phyloP scores from a whole-genome alignment of 2,329 filamentous ascomycete species.

The Pseudocercospora vitis region DNA sequence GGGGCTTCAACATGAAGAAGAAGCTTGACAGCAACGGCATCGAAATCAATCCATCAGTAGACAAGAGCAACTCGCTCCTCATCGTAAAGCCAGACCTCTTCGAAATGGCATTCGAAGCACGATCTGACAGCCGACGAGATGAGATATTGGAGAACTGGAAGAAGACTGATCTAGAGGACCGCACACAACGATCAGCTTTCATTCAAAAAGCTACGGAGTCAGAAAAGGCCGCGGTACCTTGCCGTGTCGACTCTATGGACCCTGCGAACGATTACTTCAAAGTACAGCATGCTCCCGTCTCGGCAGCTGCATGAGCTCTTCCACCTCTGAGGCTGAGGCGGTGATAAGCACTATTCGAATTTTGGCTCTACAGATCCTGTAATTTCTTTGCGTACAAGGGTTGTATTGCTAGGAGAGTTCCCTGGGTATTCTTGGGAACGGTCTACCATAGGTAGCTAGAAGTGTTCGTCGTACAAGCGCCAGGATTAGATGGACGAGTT shows the following conservation, averaged over 20 bases:
- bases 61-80: conserved; percentile 57
- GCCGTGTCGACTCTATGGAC: conserved; percentile 1
- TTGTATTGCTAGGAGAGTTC: too few relatives aligned
- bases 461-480: too few relatives aligned
- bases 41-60: conserved; percentile 40
- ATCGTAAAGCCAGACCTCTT: conserved; percentile 59
- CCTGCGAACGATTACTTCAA: conserved; percentile 6
- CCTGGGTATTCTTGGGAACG: too few relatives aligned
- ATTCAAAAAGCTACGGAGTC: conserved; percentile 17
- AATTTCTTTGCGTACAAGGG: conserved; percentile 7
- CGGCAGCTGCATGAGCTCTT: not conserved
- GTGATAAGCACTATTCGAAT: too few relatives aligned
- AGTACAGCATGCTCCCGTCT: not conserved
- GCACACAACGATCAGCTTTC: conserved; percentile 40
- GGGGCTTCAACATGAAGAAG: conserved; percentile 50
- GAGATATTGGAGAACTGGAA: conserved; percentile 45
- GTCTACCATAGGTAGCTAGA: too few relatives aligned
- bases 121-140: conserved; percentile 44
- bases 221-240: conserved; percentile 11
- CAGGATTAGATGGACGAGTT: too few relatives aligned
- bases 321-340: too few relatives aligned
- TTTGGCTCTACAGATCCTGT: conserved; percentile 6
- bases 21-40: conserved; percentile 41
- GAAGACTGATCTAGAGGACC: conserved; percentile 41
- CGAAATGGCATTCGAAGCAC: conserved; percentile 55